Percentiles rank a stretch among this genome's conserved stretches.
phyloP scores from a whole-genome alignment of 2,329 filamentous ascomycete species.

The Diaporthe citriasiana region DNA sequence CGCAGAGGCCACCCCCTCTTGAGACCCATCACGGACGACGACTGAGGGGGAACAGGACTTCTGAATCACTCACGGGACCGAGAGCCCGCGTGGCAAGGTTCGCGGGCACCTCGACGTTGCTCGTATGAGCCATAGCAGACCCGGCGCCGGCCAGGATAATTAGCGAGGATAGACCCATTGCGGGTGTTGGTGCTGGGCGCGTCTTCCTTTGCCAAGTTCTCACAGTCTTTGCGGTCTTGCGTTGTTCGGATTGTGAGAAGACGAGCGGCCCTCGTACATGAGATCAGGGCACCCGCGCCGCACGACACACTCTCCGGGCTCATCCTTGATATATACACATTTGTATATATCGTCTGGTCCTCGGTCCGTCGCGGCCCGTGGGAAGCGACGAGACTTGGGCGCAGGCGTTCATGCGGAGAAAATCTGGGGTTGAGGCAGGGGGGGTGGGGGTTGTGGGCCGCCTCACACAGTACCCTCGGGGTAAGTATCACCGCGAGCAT shows the following conservation, averaged over 20 bases:
- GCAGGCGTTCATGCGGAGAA: constrained; percentile 38
- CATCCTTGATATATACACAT: constrained; percentile 6
- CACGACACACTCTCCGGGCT: background rate
- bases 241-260: background rate
- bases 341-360: background rate
- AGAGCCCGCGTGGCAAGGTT: constrained; percentile 48
- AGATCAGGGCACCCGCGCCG: background rate
- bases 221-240: background rate
- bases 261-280: background rate
- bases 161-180: constrained; percentile 5
- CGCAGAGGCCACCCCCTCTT: background rate
- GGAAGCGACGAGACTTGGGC: constrained; percentile 24
- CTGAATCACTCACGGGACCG: constrained; percentile 37
- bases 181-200: background rate
- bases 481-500: constrained; percentile 36
- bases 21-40: background rate
- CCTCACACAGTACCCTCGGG: constrained; percentile 35
- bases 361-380: constrained; percentile 34
- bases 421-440: constrained; percentile 15
- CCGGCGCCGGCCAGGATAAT: constrained; percentile 23
- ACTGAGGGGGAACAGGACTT: background rate
- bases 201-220: background rate
- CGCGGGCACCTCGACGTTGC: constrained; percentile 46
- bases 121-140: constrained; percentile 28
- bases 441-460: background rate